Evolutionary conservation across 75 land plant species (phyloP), one percentile per base, ranked within the genome.

Genomic region (Ceratopteris richardii): DNA sequence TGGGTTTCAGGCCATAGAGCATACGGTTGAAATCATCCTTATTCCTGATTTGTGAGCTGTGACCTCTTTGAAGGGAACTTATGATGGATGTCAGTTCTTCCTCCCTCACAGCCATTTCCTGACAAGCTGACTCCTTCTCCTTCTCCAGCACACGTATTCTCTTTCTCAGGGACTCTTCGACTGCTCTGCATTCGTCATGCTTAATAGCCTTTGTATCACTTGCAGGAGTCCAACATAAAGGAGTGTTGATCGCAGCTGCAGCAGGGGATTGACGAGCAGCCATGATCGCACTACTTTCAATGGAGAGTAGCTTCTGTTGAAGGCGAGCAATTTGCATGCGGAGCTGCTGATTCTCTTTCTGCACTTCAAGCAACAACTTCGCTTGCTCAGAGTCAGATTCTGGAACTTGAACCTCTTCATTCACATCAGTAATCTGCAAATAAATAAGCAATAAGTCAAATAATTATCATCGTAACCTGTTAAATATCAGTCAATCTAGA

Each of bases 1-100:
- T 33, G 7, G 3, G 37, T 33, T 33, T 33, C 3, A 33, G 37
- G 37, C 37, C 14, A 13, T 40, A 53, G 13, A 70, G 73, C 23
- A 57, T 70, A 21, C 42, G 53, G 10, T 64, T 70, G 18, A 64
- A 29, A 0, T 70, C 73, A 23, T 70, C 73, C 33, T 64, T 70
- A 1, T 58, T 51, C 31, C 64, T 54, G 11, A 70, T 46, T 39
- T 70, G 71, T 47, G 64, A 23, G 37, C 37, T 61, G 20, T 67
- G 70, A 33, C 47, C 56, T 46, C 40, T 57, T 52, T 50, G 28
- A 21, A 62, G 54, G 23, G 25, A 17, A 1, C 66, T 47, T 7
- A 69, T 55, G 25, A 57, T 26, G 54, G 50, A 36, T 13, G 20
- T 57, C 10, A 63, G 23, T 42, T 64, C 54, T 31, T 44, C 67